Base-by-base conservation (phyloP, 116 monocot species). In the Zostera marina region DNA sequence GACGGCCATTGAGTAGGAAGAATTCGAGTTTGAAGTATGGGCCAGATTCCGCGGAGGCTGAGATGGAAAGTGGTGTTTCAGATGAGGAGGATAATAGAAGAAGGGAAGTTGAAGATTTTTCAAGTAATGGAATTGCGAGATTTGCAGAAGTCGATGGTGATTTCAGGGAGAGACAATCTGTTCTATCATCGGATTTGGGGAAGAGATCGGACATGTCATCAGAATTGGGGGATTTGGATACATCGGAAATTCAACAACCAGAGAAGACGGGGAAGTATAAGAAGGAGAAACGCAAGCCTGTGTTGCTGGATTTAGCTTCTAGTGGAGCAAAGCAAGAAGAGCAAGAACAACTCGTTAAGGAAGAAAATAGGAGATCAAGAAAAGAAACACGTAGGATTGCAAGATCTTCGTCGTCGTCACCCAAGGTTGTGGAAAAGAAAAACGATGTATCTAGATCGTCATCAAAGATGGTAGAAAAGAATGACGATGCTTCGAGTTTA, bases 281-380 rank as follows among this genome's bases (percentile, higher is more conserved):
- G 32, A 23, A 16, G 60, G 60, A 52, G 43, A 52, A 52, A 25
- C 21, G 15, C 22, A 10, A 43, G 26, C 5, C 8, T 66, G 32
- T 38, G 5, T 14, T 38, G 45, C 25, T 16, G 32, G 40, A 45
- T 47, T 56, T 16, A 22, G 9, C 45, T 47, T 8, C n/a, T 38
- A 11, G 0, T 42, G 21, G n/a, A n/a, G 24, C 32, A 41, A 57
- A 17, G 17, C 63, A 62, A 56, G 59, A 73, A 48, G 59, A 62
- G 12, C 60, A 62, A 56, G 59, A 73, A 48, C 54, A 62, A 42
- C 41, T 60, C 53, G 26, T 51, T 25, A 26, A 42, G 47, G 51
- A 70, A 21, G 68, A 71, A 9, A 24, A 56, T 60, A 70, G 63
- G 20, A 62, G 65, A 11, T 68, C 52, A 8, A 73, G 47, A 54